Base-by-base conservation (phyloP, 2,329 filamentous ascomycete species). In the Phyllosticta ampelicida region DNA sequence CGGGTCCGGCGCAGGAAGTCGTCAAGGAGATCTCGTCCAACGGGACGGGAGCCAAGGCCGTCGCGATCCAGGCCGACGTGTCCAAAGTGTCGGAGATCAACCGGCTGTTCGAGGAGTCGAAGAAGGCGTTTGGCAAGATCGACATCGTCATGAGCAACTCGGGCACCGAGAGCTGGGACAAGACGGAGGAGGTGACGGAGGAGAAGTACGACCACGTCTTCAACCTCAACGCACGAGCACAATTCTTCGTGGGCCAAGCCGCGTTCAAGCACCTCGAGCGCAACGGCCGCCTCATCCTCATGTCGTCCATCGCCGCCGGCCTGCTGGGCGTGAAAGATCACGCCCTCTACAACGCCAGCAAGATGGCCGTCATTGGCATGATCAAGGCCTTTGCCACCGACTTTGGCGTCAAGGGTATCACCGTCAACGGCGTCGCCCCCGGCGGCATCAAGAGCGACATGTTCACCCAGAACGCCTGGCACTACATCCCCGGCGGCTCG, bases 221-320 rank as follows among this genome's bases (percentile, higher is more conserved):
- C 76, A 78, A 76, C 74, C 73, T 87, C 69, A 87, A 87, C 73
- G 80, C 84, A 6, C 76, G 83, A 9, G 85, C 84, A 52, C 85
- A 89, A 73, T 89, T 89, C 77, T 89, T 90, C 71, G 86, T 90
- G 55, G 86, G 86, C 19, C 85, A 89, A 74, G 83, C 87, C 60
- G 87, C 82, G 6, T 86, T 86, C 72, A 85, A 85, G 74, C 77
- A 88, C 73, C 80, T 88, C 62, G 79, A 85, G 67, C 77, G 81
- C 51, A 84, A 86, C 59, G 87, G 87, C 29, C 79, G 87, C 51
- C 80, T 91, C 64, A 86, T 90, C 71, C 77, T 90, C 63, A 90
- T 87, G 83, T 82, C 80, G 28, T 86, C 81, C 60, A 89, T 89
- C 70, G 86, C 85, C 72, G 86, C 69, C 4, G 80, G 82, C 62